Conservation (phyloP, 2,329 filamentous ascomycete species). For the Paramyrothecium sp. region DNA sequence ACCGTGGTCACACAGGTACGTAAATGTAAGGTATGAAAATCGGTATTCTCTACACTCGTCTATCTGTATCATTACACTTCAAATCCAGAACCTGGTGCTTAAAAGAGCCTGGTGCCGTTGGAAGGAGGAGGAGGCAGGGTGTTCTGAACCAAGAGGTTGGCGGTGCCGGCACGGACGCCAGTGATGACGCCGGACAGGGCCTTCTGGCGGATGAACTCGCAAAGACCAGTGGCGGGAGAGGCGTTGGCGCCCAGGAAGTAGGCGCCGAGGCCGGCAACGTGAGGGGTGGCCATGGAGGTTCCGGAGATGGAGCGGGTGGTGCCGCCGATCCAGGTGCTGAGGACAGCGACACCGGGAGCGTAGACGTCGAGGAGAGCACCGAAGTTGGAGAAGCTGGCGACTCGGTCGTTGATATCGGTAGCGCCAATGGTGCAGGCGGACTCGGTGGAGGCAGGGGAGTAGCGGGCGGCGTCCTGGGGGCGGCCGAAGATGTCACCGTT, state of each 20-base stretch:
- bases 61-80: too few relatives aligned
- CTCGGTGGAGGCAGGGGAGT: slow-evolving; percentile 39
- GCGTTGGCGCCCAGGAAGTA: slow-evolving; percentile 41
- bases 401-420: slow-evolving; percentile 30
- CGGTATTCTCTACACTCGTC: too few relatives aligned
- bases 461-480: slow-evolving; percentile 30
- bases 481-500: slow-evolving; percentile 28
- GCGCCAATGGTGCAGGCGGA: slow-evolving; percentile 46
- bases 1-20: too few relatives aligned
- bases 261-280: slow-evolving; percentile 33
- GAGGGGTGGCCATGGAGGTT: slow-evolving; percentile 36
- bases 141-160: slow-evolving; percentile 32
- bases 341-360: slow-evolving; percentile 34
- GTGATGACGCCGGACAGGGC: slow-evolving; percentile 35
- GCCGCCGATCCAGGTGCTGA: slow-evolving; percentile 39
- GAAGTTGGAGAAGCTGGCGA: slow-evolving; percentile 45
- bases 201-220: slow-evolving; percentile 36
- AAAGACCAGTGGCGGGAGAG: slow-evolving; percentile 29
- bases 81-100: too few relatives aligned
- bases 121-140: not conserved
- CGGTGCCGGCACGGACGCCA: slow-evolving; percentile 26
- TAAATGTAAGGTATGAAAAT: too few relatives aligned
- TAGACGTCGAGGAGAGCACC: slow-evolving; percentile 34
- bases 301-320: slow-evolving; percentile 36
- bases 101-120: not conserved